A percentile compares a stretch with the other conserved stretches of the same genome.
These are phyloP conservation scores for Boletus subparvulus DNA, from an alignment of 768 basidiomycete species.

Conservation along the genomic window DNA sequence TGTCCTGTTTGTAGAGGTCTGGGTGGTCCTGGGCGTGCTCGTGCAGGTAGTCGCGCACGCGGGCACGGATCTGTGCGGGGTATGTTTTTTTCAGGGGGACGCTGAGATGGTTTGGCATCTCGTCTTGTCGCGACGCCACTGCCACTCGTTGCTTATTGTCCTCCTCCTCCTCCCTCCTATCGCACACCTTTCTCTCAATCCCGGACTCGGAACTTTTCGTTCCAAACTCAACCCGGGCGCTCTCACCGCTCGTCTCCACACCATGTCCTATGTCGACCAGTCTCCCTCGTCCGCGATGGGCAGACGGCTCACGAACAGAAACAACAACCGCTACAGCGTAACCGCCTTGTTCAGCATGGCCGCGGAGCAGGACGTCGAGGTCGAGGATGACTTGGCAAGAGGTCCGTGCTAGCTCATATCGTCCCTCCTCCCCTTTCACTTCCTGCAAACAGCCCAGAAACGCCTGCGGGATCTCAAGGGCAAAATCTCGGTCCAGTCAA, in stretches of 20 bases:
- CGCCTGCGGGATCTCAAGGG: conserved; percentile 93
- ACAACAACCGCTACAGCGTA: conserved; percentile 94
- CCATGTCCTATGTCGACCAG: conserved; percentile 63
- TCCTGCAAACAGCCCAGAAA: conserved; percentile 76
- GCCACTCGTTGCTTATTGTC: conserved; percentile 13
- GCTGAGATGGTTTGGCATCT: conserved; percentile 75
- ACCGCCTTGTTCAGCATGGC: conserved; percentile 97
- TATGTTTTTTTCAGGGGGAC: conserved; percentile 76
- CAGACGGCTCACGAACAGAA: conserved; percentile 84
- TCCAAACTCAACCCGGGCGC: conserved; percentile 5
- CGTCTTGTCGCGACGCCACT: conserved; percentile 13
- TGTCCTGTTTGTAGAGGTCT: conserved; percentile 80
- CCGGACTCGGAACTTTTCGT: conserved; percentile 6
- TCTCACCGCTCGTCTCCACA: background rate
- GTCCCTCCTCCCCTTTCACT: background rate
- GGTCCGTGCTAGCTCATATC: conserved; percentile 48
- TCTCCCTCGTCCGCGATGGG: conserved; percentile 63
- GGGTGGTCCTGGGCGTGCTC: conserved; percentile 72
- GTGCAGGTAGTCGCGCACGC: conserved; percentile 66
- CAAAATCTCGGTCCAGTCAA: conserved; percentile 96
- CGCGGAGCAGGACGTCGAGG: conserved; percentile 97
- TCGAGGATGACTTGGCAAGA: conserved; percentile 94
- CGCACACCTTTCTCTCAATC: background rate
- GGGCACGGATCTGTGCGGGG: conserved; percentile 49
- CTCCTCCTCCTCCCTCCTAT: background rate